phyloP scores from a whole-genome alignment of 208 protist genomes.

The Tetramitus jugosus region DNA sequence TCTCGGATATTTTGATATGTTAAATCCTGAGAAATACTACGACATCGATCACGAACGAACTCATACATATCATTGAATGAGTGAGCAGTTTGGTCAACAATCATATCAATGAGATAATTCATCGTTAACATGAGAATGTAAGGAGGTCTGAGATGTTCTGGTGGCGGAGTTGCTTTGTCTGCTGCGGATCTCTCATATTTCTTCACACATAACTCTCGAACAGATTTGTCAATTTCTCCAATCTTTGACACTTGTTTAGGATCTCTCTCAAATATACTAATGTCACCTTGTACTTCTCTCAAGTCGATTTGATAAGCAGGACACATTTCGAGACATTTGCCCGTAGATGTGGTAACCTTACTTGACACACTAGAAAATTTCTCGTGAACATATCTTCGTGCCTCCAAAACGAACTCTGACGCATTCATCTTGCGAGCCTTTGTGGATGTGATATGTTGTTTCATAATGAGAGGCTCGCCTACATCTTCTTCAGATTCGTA shows the following conservation, averaged over 20 bases:
- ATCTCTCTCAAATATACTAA: constrained; percentile 16
- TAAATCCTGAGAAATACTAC: constrained; percentile 28
- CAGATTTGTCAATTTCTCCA: neutral
- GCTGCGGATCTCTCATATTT: constrained; percentile 30
- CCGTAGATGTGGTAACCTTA: neutral
- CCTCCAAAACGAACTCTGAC: too few relatives aligned
- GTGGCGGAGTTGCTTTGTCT: neutral
- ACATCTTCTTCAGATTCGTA: too few relatives aligned
- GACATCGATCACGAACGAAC: constrained; percentile 29
- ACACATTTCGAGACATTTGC: constrained; percentile 31
- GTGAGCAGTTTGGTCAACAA: constrained; percentile 10
- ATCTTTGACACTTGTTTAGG: neutral
- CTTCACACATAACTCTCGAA: constrained; percentile 14
- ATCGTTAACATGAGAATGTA: constrained; percentile 5
- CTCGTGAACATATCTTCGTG: too few relatives aligned
- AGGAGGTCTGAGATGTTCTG: constrained; percentile 17
- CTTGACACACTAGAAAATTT: too few relatives aligned
- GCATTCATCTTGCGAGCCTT: too few relatives aligned
- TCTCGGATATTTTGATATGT: constrained; percentile 26
- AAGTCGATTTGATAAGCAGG: constrained; percentile 15
- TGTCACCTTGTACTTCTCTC: constrained; percentile 14
- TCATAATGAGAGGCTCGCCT: too few relatives aligned
- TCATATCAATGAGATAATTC: constrained; percentile 23
- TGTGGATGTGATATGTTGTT: too few relatives aligned
- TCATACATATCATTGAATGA: neutral